phyloP scores from a whole-genome alignment of 805 yeast genomes.

The Brettanomyces sp. region DNA sequence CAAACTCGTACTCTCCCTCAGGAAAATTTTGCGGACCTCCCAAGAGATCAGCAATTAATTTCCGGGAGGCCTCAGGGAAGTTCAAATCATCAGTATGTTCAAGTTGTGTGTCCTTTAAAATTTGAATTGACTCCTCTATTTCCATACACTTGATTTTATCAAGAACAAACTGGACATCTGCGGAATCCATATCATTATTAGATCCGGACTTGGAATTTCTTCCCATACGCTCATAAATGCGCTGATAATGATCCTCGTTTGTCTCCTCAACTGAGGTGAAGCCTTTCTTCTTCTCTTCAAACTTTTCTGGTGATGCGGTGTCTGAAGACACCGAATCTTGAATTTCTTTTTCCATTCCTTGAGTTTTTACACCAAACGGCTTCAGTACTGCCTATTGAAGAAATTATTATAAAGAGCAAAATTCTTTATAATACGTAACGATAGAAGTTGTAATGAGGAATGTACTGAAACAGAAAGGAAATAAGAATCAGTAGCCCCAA shows the following conservation, averaged over 20 bases:
- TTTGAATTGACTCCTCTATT: constrained; percentile 19
- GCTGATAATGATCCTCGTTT: neutral
- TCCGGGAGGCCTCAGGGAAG: constrained; percentile 13
- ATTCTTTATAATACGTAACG: too few relatives aligned
- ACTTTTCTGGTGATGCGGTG: neutral
- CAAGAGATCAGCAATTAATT: neutral
- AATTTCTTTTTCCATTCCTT: neutral
- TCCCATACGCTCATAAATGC: neutral
- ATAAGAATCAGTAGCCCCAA: too few relatives aligned
- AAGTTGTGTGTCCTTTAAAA: constrained; percentile 17
- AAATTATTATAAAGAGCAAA: too few relatives aligned
- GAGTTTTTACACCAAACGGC: neutral
- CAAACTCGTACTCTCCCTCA: constrained; percentile 9
- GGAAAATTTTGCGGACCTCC: neutral
- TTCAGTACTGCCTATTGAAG: neutral
- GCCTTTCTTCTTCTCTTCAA: neutral
- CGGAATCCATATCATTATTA: neutral
- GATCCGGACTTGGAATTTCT: neutral
- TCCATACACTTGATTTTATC: constrained; percentile 2
- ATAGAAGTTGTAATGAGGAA: too few relatives aligned
- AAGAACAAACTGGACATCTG: constrained; percentile 1
- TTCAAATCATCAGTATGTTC: constrained; percentile 25
- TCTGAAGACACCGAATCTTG: neutral
- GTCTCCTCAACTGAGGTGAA: neutral
- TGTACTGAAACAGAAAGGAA: too few relatives aligned